These are phyloP conservation scores for Trichaptum fuscoviolaceum DNA, from an alignment of 768 basidiomycete species.

Conservation along the genomic window DNA sequence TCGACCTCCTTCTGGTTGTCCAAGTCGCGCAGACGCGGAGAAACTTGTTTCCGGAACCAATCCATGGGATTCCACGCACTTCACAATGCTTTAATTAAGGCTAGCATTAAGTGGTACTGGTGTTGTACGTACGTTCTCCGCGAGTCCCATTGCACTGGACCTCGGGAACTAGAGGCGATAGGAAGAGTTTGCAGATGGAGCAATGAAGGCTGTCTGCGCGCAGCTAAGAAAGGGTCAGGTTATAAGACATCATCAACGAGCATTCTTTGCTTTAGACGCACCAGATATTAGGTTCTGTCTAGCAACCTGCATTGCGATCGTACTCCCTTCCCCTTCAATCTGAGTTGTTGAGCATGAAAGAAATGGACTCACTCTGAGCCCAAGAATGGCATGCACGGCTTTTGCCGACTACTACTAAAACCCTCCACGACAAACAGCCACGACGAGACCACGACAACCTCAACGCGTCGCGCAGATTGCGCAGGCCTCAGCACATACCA, in stretches of 20 bases:
- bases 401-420: not conserved
- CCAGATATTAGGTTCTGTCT: not conserved
- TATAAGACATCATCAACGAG: not conserved
- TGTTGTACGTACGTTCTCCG: conserved; percentile 39
- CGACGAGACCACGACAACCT: not conserved
- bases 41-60: conserved; percentile 14
- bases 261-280: not conserved
- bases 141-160: conserved; percentile 27
- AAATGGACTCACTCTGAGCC: not conserved
- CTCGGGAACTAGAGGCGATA: conserved; percentile 16
- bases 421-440: not conserved
- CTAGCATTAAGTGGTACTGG: not conserved
- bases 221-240: not conserved
- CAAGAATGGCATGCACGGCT: not conserved
- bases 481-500: too few relatives aligned
- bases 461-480: not conserved
- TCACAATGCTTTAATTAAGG: not conserved
- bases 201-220: not conserved
- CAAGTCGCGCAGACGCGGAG: conserved; percentile 10
- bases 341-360: not conserved
- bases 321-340: not conserved
- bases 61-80: conserved; percentile 18
- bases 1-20: conserved; percentile 14
- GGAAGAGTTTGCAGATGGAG: conserved; percentile 14
- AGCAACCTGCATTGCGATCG: not conserved